Evolutionary conservation across 768 basidiomycete species (phyloP), one percentile per base, ranked within the genome.

Genomic region (Chalciporus chontae): DNA sequence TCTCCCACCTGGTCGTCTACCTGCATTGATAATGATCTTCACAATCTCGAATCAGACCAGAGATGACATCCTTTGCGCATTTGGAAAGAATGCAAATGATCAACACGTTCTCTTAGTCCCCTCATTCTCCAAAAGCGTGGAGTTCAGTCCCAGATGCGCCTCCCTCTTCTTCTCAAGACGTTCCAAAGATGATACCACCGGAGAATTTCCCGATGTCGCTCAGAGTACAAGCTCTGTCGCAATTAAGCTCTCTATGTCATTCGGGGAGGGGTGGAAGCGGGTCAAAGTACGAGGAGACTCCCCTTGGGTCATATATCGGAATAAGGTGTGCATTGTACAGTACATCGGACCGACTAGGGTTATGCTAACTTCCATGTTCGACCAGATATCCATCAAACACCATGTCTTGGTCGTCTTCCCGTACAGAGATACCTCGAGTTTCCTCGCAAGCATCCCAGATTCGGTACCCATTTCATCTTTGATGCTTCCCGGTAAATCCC

Each of bases 401-500:
- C 69, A 74, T 47, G 70, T 68, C 48, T 55, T 92, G 14, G 57
- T 82, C 5, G 72, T 91, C 18, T 63, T 92, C 27, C 78, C 80
- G n/a, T 73, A 69, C 39, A 74, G 90, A 49, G 71, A 81, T 47
- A 62, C 83, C 45, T 71, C 77, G 5, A 76, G 79, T 2, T 93
- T 79, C 57, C 62, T 83, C 45, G 71, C 77, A 10, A 68, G 78
- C 27, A 71, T 95, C 41, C 85, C 90, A 3, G 85, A 93, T 64
- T 61, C 69, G 3, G 69, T 79, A 0, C 77, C 84, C 7, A 69
- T 95, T 24, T 90, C 88, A 8, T 84, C 85, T 18, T 61, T 94
- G n/a, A 67, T 81, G 51, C 75, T 95, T 29, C 91, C 92, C 47
- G 93, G 90, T 77, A 67, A 55, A 71, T 77, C 53, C 9, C 32